Evolutionary conservation across 768 basidiomycete genomes (phyloP).

Genomic region (Collybia sp.): DNA sequence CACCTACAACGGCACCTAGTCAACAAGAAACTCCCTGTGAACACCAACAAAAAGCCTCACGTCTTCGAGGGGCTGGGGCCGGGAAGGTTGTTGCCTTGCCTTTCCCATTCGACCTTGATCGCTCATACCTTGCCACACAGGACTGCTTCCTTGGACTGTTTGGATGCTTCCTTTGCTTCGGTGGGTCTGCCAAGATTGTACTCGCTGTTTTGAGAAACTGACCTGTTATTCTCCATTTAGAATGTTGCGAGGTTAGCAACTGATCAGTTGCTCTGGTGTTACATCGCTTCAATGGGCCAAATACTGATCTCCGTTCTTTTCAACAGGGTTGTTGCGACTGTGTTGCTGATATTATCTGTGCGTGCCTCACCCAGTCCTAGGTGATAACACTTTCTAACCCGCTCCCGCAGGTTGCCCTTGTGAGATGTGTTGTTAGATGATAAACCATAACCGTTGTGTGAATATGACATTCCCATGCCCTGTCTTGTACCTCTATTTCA

Average conservation of each 20-base stretch:
- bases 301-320: background rate
- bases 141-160: constrained; percentile 46
- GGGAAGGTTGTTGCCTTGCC: constrained; percentile 24
- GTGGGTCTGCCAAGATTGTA: constrained; percentile 20
- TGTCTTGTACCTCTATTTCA: too few species aligned
- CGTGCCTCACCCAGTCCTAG: constrained; percentile 10
- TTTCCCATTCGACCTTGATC: background rate
- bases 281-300: background rate
- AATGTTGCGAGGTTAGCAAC: constrained; percentile 41
- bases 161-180: constrained; percentile 50
- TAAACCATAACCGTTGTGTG: too few species aligned
- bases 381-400: constrained; percentile 1
- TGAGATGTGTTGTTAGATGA: constrained; percentile 46
- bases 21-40: constrained; percentile 26
- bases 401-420: constrained; percentile 44
- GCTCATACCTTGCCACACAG: constrained; percentile 16
- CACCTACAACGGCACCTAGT: constrained; percentile 19
- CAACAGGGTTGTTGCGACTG: constrained; percentile 46
- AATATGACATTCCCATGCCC: too few species aligned
- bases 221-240: constrained; percentile 14
- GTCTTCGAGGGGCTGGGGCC: constrained; percentile 46
- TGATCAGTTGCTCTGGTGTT: background rate
- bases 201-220: background rate
- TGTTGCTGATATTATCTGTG: constrained; percentile 45
- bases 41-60: constrained; percentile 32